phyloP scores from a whole-genome alignment of 2,329 filamentous ascomycete species.

The Lanzia echinophila region DNA sequence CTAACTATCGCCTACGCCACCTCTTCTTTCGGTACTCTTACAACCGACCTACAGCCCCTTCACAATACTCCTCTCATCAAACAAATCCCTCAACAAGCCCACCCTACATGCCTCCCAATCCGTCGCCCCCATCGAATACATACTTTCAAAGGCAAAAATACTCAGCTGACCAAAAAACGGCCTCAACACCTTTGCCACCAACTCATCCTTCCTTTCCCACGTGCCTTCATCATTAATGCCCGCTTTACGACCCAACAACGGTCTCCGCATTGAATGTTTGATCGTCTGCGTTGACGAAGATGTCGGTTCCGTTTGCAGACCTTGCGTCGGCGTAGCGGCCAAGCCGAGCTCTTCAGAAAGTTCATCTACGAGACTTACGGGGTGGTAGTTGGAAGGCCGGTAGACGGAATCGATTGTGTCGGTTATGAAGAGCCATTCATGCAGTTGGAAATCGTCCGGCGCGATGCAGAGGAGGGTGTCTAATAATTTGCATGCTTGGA shows the following conservation, averaged over 20 bases:
- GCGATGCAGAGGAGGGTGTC: conserved; percentile 80
- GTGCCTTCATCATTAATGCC: conserved; percentile 48
- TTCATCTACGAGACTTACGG: conserved; percentile 76
- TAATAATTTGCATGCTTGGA: conserved; percentile 91
- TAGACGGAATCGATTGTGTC: conserved; percentile 97
- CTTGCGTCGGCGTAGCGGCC: conserved; percentile 12
- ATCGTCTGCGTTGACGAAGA: conserved; percentile 18
- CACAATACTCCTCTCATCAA: conserved; percentile 67
- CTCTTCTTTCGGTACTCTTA: not conserved
- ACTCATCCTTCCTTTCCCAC: conserved; percentile 56
- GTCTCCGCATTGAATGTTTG: conserved; percentile 26
- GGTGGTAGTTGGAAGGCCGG: conserved; percentile 59
- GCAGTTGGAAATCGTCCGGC: conserved; percentile 95
- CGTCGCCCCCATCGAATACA: conserved; percentile 71
- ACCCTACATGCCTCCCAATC: conserved; percentile 60
- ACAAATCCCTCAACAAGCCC: conserved; percentile 65
- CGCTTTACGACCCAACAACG: conserved; percentile 34
- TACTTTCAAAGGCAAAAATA: conserved; percentile 88
- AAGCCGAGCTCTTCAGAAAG: conserved; percentile 65
- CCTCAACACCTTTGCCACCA: conserved; percentile 71
- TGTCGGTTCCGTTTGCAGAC: not conserved
- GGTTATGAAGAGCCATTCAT: conserved; percentile 95
- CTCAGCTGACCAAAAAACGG: conserved; percentile 90
- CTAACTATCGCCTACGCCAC: not conserved
- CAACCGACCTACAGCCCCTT: conserved; percentile 38